Base-by-base conservation (phyloP, 495 filamentous ascomycete genomes). In the Xylaria acuta region DNA sequence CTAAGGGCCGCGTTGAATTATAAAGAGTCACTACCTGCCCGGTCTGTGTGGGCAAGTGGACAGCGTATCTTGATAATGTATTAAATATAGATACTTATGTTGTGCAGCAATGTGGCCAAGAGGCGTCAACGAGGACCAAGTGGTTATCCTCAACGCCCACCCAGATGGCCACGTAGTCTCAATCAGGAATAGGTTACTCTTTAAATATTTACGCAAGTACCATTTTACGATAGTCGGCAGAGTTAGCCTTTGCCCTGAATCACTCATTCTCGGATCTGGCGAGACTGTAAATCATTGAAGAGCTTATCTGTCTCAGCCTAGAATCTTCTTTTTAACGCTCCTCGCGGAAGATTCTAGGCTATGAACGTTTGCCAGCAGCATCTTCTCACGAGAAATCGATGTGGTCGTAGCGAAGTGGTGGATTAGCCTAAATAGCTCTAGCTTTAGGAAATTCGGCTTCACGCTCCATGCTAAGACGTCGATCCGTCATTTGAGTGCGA, bases 111-210 rank as follows among this genome's bases (percentile, higher is more conserved):
- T 88, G 76, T 93, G 90, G 90, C 81, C 90, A 36, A 90, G 88
- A n/a, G 81, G 80, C 27, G 69, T 91, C 25, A 78, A 77, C 0
- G 79, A 79, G 2, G 82, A 84, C 8, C 83, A 89, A 66, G 85
- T 89, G 18, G 86, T 84, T 34, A 84, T 92, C 36, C 86, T 89
- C 56, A 87, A 89, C 74, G 85, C 92, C 6, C 84, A 91, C 40
- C 91, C 90, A 1, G 91, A 92, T 79, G 90, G 90, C 32, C 92
- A 92, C 79, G 85, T 92, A 30, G 91, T 90, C 11, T 86, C 83
- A 22, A 83, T 90, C 40, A 83, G 84, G 16, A 80, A 80, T 77
- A 32, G 76, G 78, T n/a, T 78, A 80, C 7, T 83, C 83, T 8
- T 77, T 73, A 77, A 80, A 25, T 92, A 91, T 72, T 92, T 90